Evolutionary conservation across 73 alveolate species (phyloP), one percentile per base, ranked within the genome.

Genomic region (Paramecium sonneborni): DNA sequence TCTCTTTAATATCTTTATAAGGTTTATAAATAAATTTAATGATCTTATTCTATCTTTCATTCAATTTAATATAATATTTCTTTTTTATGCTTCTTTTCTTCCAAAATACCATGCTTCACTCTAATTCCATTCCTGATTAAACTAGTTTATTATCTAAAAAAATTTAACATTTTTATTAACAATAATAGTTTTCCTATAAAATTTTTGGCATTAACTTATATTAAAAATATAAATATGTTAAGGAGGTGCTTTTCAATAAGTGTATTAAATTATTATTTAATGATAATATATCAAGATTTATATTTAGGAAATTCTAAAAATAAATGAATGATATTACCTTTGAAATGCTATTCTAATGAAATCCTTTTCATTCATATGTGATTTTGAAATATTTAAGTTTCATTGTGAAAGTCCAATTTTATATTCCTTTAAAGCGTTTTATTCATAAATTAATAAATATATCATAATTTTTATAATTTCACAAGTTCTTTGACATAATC

Each of bases 131-230:
- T 44, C 96, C 99, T 9, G 92, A 95, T 86, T 96, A 96, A 21
- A 98, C 98, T 28, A 99, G 99, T 84, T 95, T 93, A 93, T 98
- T 99, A 92, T 98, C 99, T 82, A 98, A 85, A 92, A 96, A 98
- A 93, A 95, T 55, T 97, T 93, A 5, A 94, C 87, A 9, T 96
- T 95, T 35, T 97, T 68, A 2, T 39, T 38, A 44, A 76, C 90
- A 9, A 52, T 48, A 14, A 88, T 41, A 15, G 62, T 48, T 92
- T 96, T 98, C 67, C 99, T 93, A 88, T 98, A 98, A 93, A n/a
- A n/a, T n/a, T 95, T 93, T 38, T 95, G 93, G 56, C 97, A 97
- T 92, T 97, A 96, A 90, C 98, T 96, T 67, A 90, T 92, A 23
- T 52, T 6, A 62, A 62, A 30, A 62, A 23, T 1, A 32, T 23